phyloP scores from a whole-genome alignment of 495 filamentous ascomycete species.

The Aspergillus affinis region DNA sequence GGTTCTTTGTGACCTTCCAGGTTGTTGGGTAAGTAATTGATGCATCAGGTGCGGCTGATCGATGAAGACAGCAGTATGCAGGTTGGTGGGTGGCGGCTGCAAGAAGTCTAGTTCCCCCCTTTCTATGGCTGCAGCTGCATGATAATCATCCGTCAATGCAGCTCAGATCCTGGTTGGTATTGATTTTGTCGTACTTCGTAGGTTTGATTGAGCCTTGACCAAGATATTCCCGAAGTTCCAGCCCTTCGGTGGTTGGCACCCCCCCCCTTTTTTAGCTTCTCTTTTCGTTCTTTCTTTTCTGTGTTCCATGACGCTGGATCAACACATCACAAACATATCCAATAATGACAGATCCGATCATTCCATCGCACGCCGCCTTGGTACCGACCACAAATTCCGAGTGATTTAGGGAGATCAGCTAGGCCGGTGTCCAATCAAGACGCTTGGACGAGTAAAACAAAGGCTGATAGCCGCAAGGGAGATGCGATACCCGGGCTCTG shows the following conservation, averaged over 20 bases:
- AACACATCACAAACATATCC: slow-evolving; percentile 8
- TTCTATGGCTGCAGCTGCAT: slow-evolving; percentile 9
- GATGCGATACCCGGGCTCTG: slow-evolving; percentile 2
- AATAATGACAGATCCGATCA: not conserved
- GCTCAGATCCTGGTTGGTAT: not conserved
- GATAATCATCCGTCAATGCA: slow-evolving; percentile 7
- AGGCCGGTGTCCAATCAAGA: no score
- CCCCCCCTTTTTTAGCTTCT: not conserved
- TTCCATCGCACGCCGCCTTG: no score
- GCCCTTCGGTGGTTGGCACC: not conserved
- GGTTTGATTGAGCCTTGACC: not conserved
- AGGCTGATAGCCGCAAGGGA: not conserved
- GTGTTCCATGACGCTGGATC: slow-evolving; percentile 2
- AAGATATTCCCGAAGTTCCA: slow-evolving; percentile 1
- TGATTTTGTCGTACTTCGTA: not conserved
- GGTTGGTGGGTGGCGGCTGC: not conserved
- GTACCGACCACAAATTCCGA: not conserved
- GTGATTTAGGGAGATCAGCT: not conserved
- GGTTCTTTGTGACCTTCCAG: not conserved
- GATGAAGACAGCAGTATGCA: not conserved
- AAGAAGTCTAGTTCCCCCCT: not conserved
- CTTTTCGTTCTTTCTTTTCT: not conserved
- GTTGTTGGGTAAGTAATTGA: not conserved
- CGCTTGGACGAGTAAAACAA: not conserved
- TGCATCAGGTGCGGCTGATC: not conserved